These are phyloP conservation scores for Clonostachys rosea DNA, from an alignment of 2,329 filamentous ascomycete species.

Conservation along the genomic window DNA sequence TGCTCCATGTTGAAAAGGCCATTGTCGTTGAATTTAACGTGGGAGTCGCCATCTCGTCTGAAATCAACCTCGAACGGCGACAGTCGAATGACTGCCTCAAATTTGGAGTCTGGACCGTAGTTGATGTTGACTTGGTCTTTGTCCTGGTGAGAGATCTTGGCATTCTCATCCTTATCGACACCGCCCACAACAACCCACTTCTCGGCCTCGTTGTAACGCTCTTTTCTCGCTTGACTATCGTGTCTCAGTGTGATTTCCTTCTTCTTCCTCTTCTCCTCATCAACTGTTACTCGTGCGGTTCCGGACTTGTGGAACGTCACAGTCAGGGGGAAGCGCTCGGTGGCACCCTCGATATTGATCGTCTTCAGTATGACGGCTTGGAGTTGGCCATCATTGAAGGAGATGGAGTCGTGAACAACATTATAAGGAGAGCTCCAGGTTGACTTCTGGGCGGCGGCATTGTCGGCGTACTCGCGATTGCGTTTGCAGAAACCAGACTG, in stretches of 20 bases:
- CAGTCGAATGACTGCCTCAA: conserved; percentile 80
- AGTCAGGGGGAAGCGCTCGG: conserved; percentile 74
- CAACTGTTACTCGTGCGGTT: conserved; percentile 78
- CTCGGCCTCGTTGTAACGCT: conserved; percentile 89
- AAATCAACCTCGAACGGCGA: conserved; percentile 84
- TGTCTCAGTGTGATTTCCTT: conserved; percentile 86
- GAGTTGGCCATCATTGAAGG: conserved; percentile 75
- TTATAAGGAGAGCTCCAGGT: conserved; percentile 79
- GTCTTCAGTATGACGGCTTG: conserved; percentile 80
- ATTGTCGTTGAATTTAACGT: conserved; percentile 86
- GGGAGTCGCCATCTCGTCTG: conserved; percentile 72
- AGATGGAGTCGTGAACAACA: conserved; percentile 66
- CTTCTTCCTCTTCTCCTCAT: conserved; percentile 86
- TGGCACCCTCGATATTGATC: conserved; percentile 56
- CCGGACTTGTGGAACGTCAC: conserved; percentile 89
- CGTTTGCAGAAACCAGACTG: conserved; percentile 97
- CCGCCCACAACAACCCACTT: conserved; percentile 85
- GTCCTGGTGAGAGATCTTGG: conserved; percentile 62
- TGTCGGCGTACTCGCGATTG: conserved; percentile 85
- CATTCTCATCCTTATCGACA: conserved; percentile 65
- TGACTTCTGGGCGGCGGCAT: conserved; percentile 57
- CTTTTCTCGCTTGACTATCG: conserved; percentile 78
- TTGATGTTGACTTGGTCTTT: conserved; percentile 67
- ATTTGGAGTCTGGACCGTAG: conserved; percentile 72
- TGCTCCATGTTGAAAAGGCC: conserved; percentile 92